Base-by-base conservation (phyloP, 306 rosid genomes). In the Lablab purpureus region DNA sequence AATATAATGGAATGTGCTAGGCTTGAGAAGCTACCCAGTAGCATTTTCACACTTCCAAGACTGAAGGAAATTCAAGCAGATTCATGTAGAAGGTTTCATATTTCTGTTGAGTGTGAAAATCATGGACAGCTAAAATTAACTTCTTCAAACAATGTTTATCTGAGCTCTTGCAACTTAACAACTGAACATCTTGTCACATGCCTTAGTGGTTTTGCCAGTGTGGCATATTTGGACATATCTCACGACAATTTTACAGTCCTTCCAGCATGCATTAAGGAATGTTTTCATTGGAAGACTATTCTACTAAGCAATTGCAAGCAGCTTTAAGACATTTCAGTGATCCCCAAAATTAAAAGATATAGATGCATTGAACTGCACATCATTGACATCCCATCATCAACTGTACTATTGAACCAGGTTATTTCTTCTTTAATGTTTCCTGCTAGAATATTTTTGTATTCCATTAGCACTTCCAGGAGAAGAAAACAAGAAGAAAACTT, bases 291-390 rank as follows among this genome's bases (percentile, higher is more conserved):
- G 81, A 41, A 25, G 68, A 27, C 56, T 27, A 55, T 67, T 27
- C 14, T 6, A 10, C 37, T 77, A 28, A 30, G 2, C 43, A n/a
- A 36, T 6, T 77, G 81, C 32, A 40, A 54, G 32, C 56, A 52
- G 56, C 75, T 77, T 67, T 3, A 13, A 37, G 47, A 77, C 23
- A 77, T 77, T 27, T 28, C 19, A 11, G 32, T 15, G 32, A 40
- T 77, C 81, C 8, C 75, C 67, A 10, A 23, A 67, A 10, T 25
- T 67, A 23, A 5, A 25, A 37, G 40, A 23, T 1, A 41, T 75
- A 46, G 32, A 62, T 28, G 80, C 80, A 75, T 14, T 47, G 22
- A 62, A 62, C 62, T 75, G 80, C 72, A 60, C 80, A 75, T 75
- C 80, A 46, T 41, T 78, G 75, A 67, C 75, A 43, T n/a, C 56